Percentiles rank a stretch among this genome's conserved stretches.
Evolutionary conservation across 257 asterid genomes (phyloP).

Genomic region (Plantago ovata): DNA sequence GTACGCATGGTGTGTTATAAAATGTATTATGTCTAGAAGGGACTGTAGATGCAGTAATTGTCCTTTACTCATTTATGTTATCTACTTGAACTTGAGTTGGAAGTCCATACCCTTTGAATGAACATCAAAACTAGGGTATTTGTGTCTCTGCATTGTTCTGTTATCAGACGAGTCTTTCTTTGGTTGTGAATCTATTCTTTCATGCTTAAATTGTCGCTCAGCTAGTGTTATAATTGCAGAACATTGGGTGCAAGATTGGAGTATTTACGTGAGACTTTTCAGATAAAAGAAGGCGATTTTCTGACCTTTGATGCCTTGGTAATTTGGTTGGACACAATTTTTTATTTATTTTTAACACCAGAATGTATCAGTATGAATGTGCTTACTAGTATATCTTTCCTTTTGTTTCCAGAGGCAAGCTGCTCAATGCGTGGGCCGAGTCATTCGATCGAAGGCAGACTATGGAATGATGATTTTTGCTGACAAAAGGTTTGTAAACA

Average conservation of each 20-base stretch:
- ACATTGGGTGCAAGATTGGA: conserved; percentile 89
- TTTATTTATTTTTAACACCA: background rate
- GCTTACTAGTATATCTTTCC: conserved; percentile 1
- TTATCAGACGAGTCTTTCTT: conserved; percentile 3
- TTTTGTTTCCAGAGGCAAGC: conserved; percentile 76
- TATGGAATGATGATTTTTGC: conserved; percentile 99
- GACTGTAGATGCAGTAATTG: background rate
- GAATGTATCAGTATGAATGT: conserved; percentile 1
- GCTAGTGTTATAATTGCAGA: conserved; percentile 43
- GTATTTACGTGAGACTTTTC: conserved; percentile 89
- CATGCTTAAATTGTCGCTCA: conserved; percentile 15
- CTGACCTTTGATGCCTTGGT: conserved; percentile 97
- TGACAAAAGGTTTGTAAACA: conserved; percentile 77
- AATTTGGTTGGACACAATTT: conserved; percentile 20
- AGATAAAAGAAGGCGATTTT: conserved; percentile 95
- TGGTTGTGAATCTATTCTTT: conserved; percentile 10
- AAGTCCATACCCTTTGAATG: background rate
- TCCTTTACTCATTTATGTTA: no score
- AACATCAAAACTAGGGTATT: background rate
- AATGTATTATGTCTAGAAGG: no score
- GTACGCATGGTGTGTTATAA: no score
- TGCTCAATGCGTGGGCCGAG: conserved; percentile 99
- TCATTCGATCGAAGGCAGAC: conserved; percentile 97
- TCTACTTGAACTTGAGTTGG: conserved; percentile 5
- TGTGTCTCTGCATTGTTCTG: conserved; percentile 1